Conservation (phyloP, 352 stramenopile species). For the Pythium rhizo-oryzae region DNA sequence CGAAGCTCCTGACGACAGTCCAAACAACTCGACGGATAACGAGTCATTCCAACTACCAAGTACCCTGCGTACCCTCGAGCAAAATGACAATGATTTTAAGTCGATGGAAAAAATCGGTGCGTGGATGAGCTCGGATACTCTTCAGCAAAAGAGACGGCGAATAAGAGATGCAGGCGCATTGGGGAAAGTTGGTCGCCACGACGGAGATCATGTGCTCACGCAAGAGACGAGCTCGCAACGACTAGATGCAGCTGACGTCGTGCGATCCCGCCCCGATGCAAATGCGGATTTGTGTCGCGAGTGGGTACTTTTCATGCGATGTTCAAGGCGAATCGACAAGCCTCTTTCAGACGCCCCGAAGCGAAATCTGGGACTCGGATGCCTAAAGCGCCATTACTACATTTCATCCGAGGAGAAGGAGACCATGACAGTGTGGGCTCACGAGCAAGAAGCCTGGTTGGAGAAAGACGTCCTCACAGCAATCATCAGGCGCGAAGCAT, state of each 20-base stretch:
- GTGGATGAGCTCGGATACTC: slow-evolving; percentile 61
- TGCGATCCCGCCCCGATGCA: slow-evolving; percentile 41
- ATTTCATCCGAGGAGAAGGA: slow-evolving; percentile 67
- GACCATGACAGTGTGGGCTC: slow-evolving; percentile 58
- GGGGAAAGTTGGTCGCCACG: slow-evolving; percentile 25
- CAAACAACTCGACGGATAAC: not conserved
- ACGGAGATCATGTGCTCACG: slow-evolving; percentile 51
- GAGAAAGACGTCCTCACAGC: slow-evolving; percentile 56
- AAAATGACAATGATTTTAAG: slow-evolving; percentile 51
- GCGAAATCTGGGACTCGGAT: slow-evolving; percentile 46
- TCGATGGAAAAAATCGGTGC: slow-evolving; percentile 69
- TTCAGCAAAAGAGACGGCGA: slow-evolving; percentile 45
- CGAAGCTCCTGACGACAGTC: not conserved
- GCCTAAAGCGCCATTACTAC: slow-evolving; percentile 75
- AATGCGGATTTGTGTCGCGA: slow-evolving; percentile 59
- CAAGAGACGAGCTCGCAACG: slow-evolving; percentile 37
- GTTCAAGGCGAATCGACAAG: slow-evolving; percentile 34
- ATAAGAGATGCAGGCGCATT: slow-evolving; percentile 28
- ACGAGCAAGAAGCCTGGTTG: slow-evolving; percentile 64
- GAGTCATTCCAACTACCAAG: slow-evolving; percentile 34
- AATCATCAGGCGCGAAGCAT: slow-evolving; percentile 67
- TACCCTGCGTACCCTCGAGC: slow-evolving; percentile 39
- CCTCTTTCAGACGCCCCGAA: slow-evolving; percentile 5
- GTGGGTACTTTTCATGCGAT: slow-evolving; percentile 72
- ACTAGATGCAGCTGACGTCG: slow-evolving; percentile 27